Base-by-base conservation (phyloP, 2,329 filamentous ascomycete species). In the Fusarium sp. region DNA sequence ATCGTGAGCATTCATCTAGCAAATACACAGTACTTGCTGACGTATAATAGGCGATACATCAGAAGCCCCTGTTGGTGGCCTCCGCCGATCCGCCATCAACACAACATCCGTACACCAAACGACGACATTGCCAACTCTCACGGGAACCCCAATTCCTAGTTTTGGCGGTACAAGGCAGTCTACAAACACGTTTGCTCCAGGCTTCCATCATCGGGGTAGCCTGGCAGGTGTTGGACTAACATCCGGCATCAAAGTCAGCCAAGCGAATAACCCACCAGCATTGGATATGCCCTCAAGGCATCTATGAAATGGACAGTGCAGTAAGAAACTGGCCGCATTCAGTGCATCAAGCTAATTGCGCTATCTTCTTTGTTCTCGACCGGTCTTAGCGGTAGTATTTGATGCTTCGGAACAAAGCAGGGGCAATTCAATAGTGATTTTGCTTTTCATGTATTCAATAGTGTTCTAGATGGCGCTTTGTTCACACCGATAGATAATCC, bases 161-260 rank as follows among this genome's bases (percentile, higher is more conserved):
- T 61, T 66, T n/a, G 57, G 63, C 9, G 45, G 59, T 31, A 42
- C 48, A 7, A 70, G 55, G 16, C 75, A 72, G 24, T 28, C 62
- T 7, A 20, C 50, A 18, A 61, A 36, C 18, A 38, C 51, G 18
- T 74, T 70, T 26, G 57, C 69, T 16, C 65, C 73, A 30, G 58
- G 61, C 15, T 75, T 80, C 53, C 71, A 72, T 28, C 71, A 70
- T 47, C 75, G 77, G 7, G 55, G 65, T 24, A 69, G 68, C 16
- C 59, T 79, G 22, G 28, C 73, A 22, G 75, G 77, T 18, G 62
- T 80, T n/a, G 79, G 80, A 13, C 64, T 81, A 20, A 76, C 76
- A 13, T 78, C 80, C 44, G 80, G 78, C 22, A 65, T 81, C 14
- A 81, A 77, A 53, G 74, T 77, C 33, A 80, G 79, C 39, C 79